These are phyloP conservation scores for Acer campestre DNA, from an alignment of 345 rosid genomes.

Conservation along the genomic window DNA sequence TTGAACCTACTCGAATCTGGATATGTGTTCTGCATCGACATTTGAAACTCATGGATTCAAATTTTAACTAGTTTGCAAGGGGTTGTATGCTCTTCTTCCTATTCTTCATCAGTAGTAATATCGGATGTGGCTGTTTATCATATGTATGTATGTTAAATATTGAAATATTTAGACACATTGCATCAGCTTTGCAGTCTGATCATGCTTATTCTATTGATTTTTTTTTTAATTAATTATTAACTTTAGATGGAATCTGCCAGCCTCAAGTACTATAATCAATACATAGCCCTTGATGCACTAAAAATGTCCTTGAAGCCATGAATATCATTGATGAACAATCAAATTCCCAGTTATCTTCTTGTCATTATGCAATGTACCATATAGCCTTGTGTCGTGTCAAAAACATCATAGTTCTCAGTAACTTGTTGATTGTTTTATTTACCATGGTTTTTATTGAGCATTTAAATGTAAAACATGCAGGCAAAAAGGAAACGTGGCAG, in stretches of 20 bases:
- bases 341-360: background rate
- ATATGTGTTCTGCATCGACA: slow-evolving; percentile 59
- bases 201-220: slow-evolving; percentile 19
- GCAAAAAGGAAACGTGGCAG: slow-evolving; percentile 68
- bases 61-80: slow-evolving; percentile 48
- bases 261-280: background rate
- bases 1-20: slow-evolving; percentile 49
- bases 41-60: slow-evolving; percentile 56
- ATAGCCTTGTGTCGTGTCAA: background rate
- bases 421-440: background rate
- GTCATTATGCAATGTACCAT: background rate
- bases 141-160: slow-evolving; percentile 9
- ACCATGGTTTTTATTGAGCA: background rate
- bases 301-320: background rate
- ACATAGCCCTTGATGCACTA: background rate
- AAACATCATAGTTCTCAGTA: background rate
- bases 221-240: slow-evolving; percentile 6
- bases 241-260: background rate
- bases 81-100: slow-evolving; percentile 48
- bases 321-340: background rate
- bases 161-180: slow-evolving; percentile 21
- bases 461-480: slow-evolving; percentile 34
- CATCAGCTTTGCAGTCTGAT: slow-evolving; percentile 12
- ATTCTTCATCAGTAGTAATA: slow-evolving; percentile 37
- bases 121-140: slow-evolving; percentile 32